Base-by-base conservation (phyloP, 116 monocot species). In the Phalaenopsis hybrid region DNA sequence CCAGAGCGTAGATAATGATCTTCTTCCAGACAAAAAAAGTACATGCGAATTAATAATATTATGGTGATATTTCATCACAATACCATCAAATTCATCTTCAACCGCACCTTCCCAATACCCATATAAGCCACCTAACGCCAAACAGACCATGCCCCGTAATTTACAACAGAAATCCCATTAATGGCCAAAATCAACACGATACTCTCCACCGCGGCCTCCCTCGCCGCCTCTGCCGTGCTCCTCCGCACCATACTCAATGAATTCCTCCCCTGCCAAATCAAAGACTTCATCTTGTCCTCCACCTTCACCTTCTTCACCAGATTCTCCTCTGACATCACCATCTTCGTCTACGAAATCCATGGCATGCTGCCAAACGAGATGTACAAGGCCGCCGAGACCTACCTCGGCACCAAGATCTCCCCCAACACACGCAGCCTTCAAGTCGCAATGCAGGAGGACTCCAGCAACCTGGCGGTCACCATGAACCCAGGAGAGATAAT, bases 401-500 rank as follows among this genome's bases (percentile, higher is more conserved):
- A 89, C 79, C 25, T 89, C 31, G 72, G 81, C 77, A 75, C 84
- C 44, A 80, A 55, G 44, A 52, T 84, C 86, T 67, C 80, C 28
- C 44, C 79, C 12, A 49, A 75, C 9, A 79, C 65, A 28, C 75
- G 48, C 5, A n/a, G 89, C 17, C 55, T 91, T 0, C 72, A 76
- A 23, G 89, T 83, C 9, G 49, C 61, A 75, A 84, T 74, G 59
- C 5, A 68, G 0, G 81, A 87, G 18, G 83, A 76, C 4, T 31
- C 57, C 3, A 81, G 84, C 18, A 16, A 6, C 67, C 65, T 86
- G 6, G 75, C 18, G 34, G 16, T 88, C 20, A 68, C 84, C 44
- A 23, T 85, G 18, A 83, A 88, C 0, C 69, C 18, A 0, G 92
- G 88, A 9, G 82, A 88, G 74, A 86, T 80, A 55, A 73, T 90